These are phyloP conservation scores for Ilex asprella DNA, from an alignment of 257 asterid species.

Conservation along the genomic window DNA sequence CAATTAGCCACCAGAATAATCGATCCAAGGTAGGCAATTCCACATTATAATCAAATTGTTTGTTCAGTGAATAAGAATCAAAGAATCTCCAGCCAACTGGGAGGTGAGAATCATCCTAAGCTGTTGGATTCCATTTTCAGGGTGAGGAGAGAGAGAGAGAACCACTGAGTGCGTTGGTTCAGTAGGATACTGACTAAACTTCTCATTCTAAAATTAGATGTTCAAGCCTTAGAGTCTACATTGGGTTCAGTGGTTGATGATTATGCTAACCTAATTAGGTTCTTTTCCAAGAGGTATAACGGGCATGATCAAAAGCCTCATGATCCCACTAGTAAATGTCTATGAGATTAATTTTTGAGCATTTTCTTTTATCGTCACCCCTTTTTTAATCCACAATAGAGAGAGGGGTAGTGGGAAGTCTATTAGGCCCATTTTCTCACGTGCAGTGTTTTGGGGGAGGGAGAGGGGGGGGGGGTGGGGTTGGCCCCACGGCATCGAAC, in stretches of 20 bases:
- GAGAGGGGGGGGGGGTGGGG: slow-evolving; percentile 26
- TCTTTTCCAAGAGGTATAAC: no score
- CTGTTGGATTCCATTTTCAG: slow-evolving; percentile 33
- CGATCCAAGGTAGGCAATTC: background rate
- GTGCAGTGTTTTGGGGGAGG: background rate
- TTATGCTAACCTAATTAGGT: no score
- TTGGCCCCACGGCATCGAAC: background rate
- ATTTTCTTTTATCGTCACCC: no score
- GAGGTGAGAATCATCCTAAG: slow-evolving; percentile 31
- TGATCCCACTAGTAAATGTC: no score
- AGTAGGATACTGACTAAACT: no score
- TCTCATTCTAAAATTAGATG: no score
- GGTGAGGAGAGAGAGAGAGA: background rate
- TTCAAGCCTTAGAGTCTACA: no score
- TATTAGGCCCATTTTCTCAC: slow-evolving; percentile 30
- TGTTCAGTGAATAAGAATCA: slow-evolving; percentile 7
- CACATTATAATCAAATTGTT: background rate
- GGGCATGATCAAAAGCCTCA: no score
- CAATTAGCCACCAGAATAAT: slow-evolving; percentile 2
- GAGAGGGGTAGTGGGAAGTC: slow-evolving; percentile 39
- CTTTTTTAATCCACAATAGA: no score
- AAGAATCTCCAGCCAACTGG: slow-evolving; percentile 40
- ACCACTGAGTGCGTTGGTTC: no score
- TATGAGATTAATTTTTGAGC: no score
- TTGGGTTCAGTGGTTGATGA: no score